Percentiles rank a stretch among this genome's conserved stretches.
These are phyloP conservation scores for Mucor piriformis DNA, from an alignment of 371 early-diverging fungal genomes.

Conservation along the genomic window DNA sequence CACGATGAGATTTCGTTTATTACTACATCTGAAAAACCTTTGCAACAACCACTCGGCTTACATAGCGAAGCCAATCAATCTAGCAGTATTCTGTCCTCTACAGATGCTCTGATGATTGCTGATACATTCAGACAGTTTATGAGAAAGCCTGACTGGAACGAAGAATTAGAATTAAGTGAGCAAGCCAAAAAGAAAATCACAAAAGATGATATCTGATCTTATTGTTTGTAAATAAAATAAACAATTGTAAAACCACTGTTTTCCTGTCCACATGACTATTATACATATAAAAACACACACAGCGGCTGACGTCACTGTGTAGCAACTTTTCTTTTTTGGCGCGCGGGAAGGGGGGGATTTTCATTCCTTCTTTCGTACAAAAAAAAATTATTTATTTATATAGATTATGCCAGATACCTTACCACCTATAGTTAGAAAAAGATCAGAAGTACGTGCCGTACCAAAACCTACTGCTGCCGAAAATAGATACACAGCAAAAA, in stretches of 20 bases:
- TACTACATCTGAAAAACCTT: slow-evolving; percentile 7
- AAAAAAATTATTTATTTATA: not conserved
- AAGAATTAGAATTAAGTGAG: slow-evolving; percentile 33
- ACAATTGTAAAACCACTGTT: too few species aligned
- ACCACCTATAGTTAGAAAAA: slow-evolving; percentile 13
- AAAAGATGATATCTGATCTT: not conserved
- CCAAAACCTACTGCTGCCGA: not conserved
- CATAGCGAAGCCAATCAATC: slow-evolving; percentile 38
- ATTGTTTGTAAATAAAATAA: too few species aligned
- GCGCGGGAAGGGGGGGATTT: not conserved
- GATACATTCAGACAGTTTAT: slow-evolving; percentile 55
- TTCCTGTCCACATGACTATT: too few species aligned
- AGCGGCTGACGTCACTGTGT: too few species aligned
- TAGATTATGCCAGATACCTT: slow-evolving; percentile 11
- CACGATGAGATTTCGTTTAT: slow-evolving; percentile 14
- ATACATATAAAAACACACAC: too few species aligned
- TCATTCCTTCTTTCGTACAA: not conserved
- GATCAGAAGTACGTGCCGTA: slow-evolving; percentile 5
- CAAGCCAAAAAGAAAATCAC: slow-evolving; percentile 12
- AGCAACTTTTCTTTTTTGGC: not conserved
- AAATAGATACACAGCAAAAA: not conserved
- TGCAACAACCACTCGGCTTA: slow-evolving; percentile 4
- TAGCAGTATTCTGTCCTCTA: slow-evolving; percentile 48
- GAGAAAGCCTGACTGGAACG: slow-evolving; percentile 59
- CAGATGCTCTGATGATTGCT: slow-evolving; percentile 55